Conservation (phyloP, 768 basidiomycete genomes). For the Mycena haematopus region DNA sequence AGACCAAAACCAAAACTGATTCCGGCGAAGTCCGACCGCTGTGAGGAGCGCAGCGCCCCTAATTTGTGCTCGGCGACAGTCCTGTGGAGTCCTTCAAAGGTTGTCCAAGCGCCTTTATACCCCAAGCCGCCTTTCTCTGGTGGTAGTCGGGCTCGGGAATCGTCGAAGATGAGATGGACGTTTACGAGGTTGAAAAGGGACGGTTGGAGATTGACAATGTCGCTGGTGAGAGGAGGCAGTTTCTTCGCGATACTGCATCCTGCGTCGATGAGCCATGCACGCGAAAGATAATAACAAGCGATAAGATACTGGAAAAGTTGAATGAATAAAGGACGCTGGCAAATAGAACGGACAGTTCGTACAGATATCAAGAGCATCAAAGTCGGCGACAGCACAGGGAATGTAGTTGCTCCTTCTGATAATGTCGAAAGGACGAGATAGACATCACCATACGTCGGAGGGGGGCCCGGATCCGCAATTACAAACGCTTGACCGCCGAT, state of each 20-base stretch:
- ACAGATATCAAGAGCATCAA: constrained; percentile 65
- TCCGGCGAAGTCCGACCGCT: constrained; percentile 50
- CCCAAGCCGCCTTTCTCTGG: constrained; percentile 68
- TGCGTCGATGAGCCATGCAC: constrained; percentile 45
- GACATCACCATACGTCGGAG: constrained; percentile 67
- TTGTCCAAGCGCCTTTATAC: constrained; percentile 64
- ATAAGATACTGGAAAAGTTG: constrained; percentile 46
- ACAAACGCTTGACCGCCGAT: constrained; percentile 77
- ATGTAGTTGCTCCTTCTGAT: constrained; percentile 60
- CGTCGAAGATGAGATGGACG: constrained; percentile 67
- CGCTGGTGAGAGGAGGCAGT: constrained; percentile 54
- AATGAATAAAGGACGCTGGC: neutral
- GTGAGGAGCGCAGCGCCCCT: constrained; percentile 43
- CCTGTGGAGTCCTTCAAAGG: constrained; percentile 62
- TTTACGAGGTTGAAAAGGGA: constrained; percentile 59
- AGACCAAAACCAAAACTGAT: constrained; percentile 49
- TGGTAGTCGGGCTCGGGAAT: constrained; percentile 64
- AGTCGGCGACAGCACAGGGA: constrained; percentile 64
- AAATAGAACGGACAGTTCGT: neutral
- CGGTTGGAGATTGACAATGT: constrained; percentile 63
- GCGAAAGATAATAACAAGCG: constrained; percentile 59
- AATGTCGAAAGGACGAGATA: constrained; percentile 62
- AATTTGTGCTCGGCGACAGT: constrained; percentile 57
- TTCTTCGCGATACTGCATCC: constrained; percentile 42
- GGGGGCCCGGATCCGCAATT: constrained; percentile 69